A percentile compares a stretch with the other conserved stretches of the same genome.
phyloP scores from a whole-genome alignment of 2,329 filamentous ascomycete genomes.

The Monilinia fructigena region DNA sequence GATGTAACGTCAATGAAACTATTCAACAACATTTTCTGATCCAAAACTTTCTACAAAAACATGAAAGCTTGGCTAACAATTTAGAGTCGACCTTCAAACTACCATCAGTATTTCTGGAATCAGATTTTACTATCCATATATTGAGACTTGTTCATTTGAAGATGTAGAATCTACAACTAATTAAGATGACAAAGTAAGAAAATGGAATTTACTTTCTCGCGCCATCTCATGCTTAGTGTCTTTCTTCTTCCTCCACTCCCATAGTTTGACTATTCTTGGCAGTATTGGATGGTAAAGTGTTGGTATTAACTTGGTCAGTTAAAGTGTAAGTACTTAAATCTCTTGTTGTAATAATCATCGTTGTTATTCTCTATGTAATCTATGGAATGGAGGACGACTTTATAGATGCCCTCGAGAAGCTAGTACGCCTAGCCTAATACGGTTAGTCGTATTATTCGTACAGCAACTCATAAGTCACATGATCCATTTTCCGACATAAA shows the following conservation, averaged over 20 bases:
- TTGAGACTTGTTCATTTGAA: background rate
- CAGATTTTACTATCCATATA: background rate
- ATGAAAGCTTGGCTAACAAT: background rate
- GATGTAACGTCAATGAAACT: too few relatives aligned
- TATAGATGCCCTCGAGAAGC: too few relatives aligned
- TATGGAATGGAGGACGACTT: too few relatives aligned
- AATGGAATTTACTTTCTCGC: background rate
- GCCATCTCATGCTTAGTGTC: background rate
- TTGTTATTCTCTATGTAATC: too few relatives aligned
- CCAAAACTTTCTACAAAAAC: background rate
- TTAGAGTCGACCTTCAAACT: background rate
- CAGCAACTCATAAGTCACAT: too few relatives aligned
- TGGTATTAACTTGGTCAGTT: too few relatives aligned
- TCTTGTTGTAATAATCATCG: too few relatives aligned
- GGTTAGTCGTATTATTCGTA: too few relatives aligned
- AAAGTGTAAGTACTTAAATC: too few relatives aligned
- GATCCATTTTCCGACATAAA: too few relatives aligned
- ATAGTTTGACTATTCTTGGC: background rate
- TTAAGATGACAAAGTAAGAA: background rate
- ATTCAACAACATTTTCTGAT: background rate
- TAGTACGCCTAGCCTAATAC: too few relatives aligned
- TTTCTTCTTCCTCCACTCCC: background rate
- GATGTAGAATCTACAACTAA: background rate
- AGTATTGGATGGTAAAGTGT: background rate
- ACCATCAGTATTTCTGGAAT: background rate